A percentile compares a stretch with the other conserved stretches of the same genome.
These are phyloP conservation scores for Neurospora sp. DNA, from an alignment of 495 filamentous ascomycete species.

Conservation along the genomic window DNA sequence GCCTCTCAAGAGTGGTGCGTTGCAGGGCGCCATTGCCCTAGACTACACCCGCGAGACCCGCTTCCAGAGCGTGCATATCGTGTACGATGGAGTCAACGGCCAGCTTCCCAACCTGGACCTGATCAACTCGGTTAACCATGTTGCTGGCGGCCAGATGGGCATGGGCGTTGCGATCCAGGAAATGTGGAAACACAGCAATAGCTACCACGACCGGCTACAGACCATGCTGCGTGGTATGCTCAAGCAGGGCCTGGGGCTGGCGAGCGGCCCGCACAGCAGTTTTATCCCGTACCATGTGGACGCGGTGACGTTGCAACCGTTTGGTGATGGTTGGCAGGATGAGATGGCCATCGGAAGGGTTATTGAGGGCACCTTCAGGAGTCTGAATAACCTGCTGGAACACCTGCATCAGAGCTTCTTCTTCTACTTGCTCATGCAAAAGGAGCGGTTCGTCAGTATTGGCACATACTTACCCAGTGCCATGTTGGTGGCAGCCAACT, in stretches of 20 bases:
- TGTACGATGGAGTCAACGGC: conserved; percentile 95
- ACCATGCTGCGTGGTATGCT: conserved; percentile 93
- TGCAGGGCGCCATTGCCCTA: conserved; percentile 88
- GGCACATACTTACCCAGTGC: conserved; percentile 95
- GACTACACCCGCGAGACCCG: conserved; percentile 79
- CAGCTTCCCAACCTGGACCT: conserved; percentile 92
- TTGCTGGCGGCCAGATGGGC: conserved; percentile 87
- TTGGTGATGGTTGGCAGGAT: conserved; percentile 89
- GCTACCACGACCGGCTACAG: conserved; percentile 69
- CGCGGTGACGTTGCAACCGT: conserved; percentile 83
- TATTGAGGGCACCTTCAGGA: conserved; percentile 80
- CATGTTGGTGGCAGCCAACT: conserved; percentile 89
- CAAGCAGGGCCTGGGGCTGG: conserved; percentile 78
- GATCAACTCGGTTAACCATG: conserved; percentile 83
- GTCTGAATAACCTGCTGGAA: conserved; percentile 91
- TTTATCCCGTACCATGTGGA: conserved; percentile 99
- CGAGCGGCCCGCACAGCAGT: conserved; percentile 83
- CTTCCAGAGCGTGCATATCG: conserved; percentile 78
- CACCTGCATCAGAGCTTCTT: conserved; percentile 99
- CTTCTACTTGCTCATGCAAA: conserved; percentile 90
- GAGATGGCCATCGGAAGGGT: conserved; percentile 90
- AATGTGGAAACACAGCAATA: conserved; percentile 75
- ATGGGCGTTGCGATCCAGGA: conserved; percentile 73
- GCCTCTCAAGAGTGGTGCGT: conserved; percentile 79
- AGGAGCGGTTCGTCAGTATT: conserved; percentile 90